These are phyloP conservation scores for Lactarius sanguifluus DNA, from an alignment of 768 basidiomycete species.

Conservation along the genomic window DNA sequence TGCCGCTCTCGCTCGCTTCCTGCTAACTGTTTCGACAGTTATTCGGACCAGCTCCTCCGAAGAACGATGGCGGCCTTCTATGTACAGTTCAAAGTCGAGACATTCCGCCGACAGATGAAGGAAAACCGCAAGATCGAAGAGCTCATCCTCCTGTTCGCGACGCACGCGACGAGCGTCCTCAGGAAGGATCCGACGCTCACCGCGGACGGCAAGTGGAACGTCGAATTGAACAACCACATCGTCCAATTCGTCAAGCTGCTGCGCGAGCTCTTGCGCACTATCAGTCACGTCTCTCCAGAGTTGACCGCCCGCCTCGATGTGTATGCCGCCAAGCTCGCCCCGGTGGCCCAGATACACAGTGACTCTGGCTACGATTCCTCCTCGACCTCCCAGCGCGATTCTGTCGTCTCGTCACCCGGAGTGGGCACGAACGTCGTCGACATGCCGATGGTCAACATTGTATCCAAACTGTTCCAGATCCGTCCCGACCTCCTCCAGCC, in stretches of 20 bases:
- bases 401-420: slow-evolving; percentile 41
- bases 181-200: slow-evolving; percentile 85
- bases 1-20: not conserved
- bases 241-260: slow-evolving; percentile 84
- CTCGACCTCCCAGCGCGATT: slow-evolving; percentile 59
- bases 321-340: slow-evolving; percentile 79
- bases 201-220: slow-evolving; percentile 83
- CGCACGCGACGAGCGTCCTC: slow-evolving; percentile 81
- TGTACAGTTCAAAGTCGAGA: slow-evolving; percentile 81
- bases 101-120: slow-evolving; percentile 87
- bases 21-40: slow-evolving; percentile 45
- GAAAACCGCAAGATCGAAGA: slow-evolving; percentile 98
- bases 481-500: slow-evolving; percentile 63
- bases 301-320: slow-evolving; percentile 77
- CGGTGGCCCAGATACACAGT: slow-evolving; percentile 48
- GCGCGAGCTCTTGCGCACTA: slow-evolving; percentile 68
- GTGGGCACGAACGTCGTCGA: slow-evolving; percentile 54
- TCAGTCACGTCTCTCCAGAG: slow-evolving; percentile 82
- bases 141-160: slow-evolving; percentile 93
- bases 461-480: slow-evolving; percentile 73
- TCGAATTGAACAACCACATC: slow-evolving; percentile 90
- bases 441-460: slow-evolving; percentile 72
- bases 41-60: slow-evolving; percentile 86
- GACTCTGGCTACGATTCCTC: slow-evolving; percentile 69
- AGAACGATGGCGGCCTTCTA: slow-evolving; percentile 93